Evolutionary conservation across 202 grass and related monocot genomes (phyloP).

Genomic region (Zizania palustris): DNA sequence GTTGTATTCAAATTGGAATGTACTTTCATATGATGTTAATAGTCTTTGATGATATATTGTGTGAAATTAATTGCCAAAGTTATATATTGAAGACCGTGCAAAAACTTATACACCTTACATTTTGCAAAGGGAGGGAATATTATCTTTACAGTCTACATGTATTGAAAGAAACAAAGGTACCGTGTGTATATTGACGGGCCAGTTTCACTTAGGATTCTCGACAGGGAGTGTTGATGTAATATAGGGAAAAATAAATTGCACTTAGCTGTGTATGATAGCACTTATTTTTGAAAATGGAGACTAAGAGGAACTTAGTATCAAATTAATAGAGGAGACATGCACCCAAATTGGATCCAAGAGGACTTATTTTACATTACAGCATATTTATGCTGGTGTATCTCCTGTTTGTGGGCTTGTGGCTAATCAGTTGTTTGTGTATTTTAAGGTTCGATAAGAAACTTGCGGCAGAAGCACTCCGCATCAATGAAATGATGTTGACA

Average conservation of each 20-base stretch:
- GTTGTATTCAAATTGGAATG: too few relatives aligned
- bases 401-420: constrained; percentile 25
- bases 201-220: neutral
- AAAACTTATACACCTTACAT: too few relatives aligned
- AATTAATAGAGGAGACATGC: too few relatives aligned
- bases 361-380: neutral
- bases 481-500: constrained; percentile 86
- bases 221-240: neutral
- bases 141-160: neutral
- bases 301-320: too few relatives aligned
- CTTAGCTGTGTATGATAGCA: constrained; percentile 5
- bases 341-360: too few relatives aligned
- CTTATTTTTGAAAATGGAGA: neutral
- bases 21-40: too few relatives aligned
- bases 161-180: constrained; percentile 3
- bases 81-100: too few relatives aligned
- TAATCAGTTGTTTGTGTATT: constrained; percentile 13
- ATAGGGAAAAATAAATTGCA: constrained; percentile 26
- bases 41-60: too few relatives aligned
- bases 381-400: constrained; percentile 16
- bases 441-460: constrained; percentile 83
- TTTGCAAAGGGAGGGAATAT: too few relatives aligned
- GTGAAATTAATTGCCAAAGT: too few relatives aligned
- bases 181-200: neutral
- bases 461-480: constrained; percentile 79